Conservation (phyloP, 2,329 filamentous ascomycete genomes). For the Fusarium hostae region DNA sequence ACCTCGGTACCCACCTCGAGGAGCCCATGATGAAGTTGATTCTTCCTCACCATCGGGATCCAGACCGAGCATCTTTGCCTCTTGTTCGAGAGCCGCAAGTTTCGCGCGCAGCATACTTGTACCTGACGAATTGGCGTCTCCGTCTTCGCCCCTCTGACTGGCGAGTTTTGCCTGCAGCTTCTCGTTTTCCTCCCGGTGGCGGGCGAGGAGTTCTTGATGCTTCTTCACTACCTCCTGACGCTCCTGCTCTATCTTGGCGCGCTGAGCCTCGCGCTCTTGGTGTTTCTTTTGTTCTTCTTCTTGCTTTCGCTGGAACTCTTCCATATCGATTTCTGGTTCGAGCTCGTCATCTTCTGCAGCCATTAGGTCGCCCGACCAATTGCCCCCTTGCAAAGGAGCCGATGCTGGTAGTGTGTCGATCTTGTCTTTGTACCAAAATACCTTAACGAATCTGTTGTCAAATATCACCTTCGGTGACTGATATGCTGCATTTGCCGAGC, state of each 20-base stretch:
- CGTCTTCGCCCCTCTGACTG: constrained; percentile 46
- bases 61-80: constrained; percentile 76
- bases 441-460: constrained; percentile 86
- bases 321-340: constrained; percentile 72
- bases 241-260: constrained; percentile 70
- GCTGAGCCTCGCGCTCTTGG: constrained; percentile 72
- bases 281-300: constrained; percentile 76
- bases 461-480: constrained; percentile 83
- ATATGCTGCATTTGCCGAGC: constrained; percentile 75
- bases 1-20: constrained; percentile 49
- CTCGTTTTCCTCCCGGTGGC: constrained; percentile 73
- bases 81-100: constrained; percentile 77
- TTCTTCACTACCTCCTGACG: constrained; percentile 73
- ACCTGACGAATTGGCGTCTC: constrained; percentile 53
- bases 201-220: constrained; percentile 69
- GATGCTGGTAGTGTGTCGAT: constrained; percentile 49
- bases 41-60: constrained; percentile 66
- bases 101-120: constrained; percentile 76
- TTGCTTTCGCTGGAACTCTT: constrained; percentile 75
- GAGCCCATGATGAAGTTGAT: constrained; percentile 37
- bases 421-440: constrained; percentile 78
- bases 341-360: constrained; percentile 27
- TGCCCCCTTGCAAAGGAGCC: constrained; percentile 39
- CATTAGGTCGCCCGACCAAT: constrained; percentile 41
- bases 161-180: constrained; percentile 68